These are phyloP conservation scores for Umbilicaria muhlenbergii DNA, from an alignment of 495 filamentous ascomycete species.

Conservation along the genomic window DNA sequence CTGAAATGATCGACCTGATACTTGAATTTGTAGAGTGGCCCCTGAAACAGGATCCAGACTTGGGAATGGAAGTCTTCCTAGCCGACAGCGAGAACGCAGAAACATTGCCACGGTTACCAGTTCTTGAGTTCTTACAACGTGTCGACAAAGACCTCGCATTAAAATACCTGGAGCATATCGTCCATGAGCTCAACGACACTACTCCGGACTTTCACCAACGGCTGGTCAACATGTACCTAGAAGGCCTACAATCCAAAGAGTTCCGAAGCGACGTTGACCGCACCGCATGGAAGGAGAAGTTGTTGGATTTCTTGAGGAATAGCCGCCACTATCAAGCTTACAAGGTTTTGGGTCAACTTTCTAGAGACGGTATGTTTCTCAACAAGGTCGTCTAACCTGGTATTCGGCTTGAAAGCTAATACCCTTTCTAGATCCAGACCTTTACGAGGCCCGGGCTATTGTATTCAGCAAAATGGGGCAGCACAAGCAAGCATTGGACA, in stretches of 20 bases:
- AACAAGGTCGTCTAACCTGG: neutral
- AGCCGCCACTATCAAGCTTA: constrained; percentile 68
- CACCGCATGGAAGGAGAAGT: constrained; percentile 39
- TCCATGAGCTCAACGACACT: constrained; percentile 69
- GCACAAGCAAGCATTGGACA: constrained; percentile 84
- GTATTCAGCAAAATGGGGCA: constrained; percentile 91
- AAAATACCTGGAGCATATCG: constrained; percentile 81
- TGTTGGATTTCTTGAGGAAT: constrained; percentile 58
- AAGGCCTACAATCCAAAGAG: constrained; percentile 33
- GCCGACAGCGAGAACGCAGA: constrained; percentile 93
- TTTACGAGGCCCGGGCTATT: constrained; percentile 82
- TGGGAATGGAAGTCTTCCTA: constrained; percentile 92
- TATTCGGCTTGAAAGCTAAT: neutral
- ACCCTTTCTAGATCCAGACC: constrained; percentile 48
- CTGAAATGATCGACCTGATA: constrained; percentile 79
- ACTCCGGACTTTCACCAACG: constrained; percentile 77
- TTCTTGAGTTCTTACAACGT: constrained; percentile 54
- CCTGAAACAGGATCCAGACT: constrained; percentile 46
- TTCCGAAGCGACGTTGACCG: constrained; percentile 34
- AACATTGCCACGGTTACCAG: constrained; percentile 59
- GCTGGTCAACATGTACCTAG: constrained; percentile 61
- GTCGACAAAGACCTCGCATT: constrained; percentile 59
- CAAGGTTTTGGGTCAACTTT: constrained; percentile 57
- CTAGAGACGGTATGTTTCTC: constrained; percentile 51
- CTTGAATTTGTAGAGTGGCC: constrained; percentile 89